These are phyloP conservation scores for Craterostigma plantagineum DNA, from an alignment of 257 asterid genomes.

Conservation along the genomic window DNA sequence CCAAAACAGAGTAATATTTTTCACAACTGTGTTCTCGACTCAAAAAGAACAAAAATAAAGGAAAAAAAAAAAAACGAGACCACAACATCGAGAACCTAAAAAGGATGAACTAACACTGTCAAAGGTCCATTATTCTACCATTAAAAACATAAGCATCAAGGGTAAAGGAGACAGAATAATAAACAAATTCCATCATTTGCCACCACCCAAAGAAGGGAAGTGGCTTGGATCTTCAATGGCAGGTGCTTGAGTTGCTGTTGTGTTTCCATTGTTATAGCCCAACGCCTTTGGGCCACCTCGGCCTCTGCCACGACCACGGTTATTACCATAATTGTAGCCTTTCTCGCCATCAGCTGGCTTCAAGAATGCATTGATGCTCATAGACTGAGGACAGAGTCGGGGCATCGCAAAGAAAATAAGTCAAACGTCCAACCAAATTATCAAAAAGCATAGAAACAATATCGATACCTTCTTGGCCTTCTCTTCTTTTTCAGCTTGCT, in stretches of 20 bases:
- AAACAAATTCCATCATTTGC: constrained; percentile 30
- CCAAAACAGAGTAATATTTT: too few relatives aligned
- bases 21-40: too few relatives aligned
- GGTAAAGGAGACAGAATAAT: too few relatives aligned
- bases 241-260: too few relatives aligned
- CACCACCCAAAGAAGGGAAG: constrained; percentile 67
- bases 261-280: constrained; percentile 18
- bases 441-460: too few relatives aligned
- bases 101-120: too few relatives aligned
- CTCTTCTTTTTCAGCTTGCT: constrained; percentile 66
- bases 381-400: constrained; percentile 20
- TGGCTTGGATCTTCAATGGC: constrained; percentile 69
- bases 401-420: not conserved
- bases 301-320: constrained; percentile 12
- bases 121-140: too few relatives aligned
- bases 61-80: too few relatives aligned
- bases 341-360: constrained; percentile 77
- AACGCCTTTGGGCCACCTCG: constrained; percentile 21
- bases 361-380: constrained; percentile 80
- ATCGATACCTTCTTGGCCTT: constrained; percentile 66
- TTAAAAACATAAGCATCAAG: too few relatives aligned
- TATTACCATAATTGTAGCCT: constrained; percentile 11
- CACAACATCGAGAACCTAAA: too few relatives aligned
- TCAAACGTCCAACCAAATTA: too few relatives aligned
- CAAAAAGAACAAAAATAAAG: too few relatives aligned